These are phyloP conservation scores for Rhizopogon vinicolor DNA, from an alignment of 768 basidiomycete genomes.

Conservation along the genomic window DNA sequence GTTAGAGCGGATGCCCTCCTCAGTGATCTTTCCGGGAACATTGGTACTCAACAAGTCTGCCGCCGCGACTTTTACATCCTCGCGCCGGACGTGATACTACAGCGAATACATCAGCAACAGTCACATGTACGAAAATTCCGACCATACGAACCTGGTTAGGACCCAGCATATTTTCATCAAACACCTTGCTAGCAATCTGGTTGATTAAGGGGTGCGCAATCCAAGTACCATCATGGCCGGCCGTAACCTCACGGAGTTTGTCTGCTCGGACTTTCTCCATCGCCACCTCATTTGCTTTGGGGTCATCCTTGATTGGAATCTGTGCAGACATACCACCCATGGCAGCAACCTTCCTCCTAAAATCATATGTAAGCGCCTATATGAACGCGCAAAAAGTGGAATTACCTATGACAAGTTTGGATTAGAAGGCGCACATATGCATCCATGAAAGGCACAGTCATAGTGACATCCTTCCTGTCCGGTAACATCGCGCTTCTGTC, in stretches of 20 bases:
- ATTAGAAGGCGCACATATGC: constrained; percentile 94
- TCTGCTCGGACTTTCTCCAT: constrained; percentile 95
- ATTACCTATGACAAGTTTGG: constrained; percentile 93
- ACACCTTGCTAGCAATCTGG: constrained; percentile 83
- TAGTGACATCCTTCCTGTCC: constrained; percentile 94
- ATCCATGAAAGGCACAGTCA: constrained; percentile 98
- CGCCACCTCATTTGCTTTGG: constrained; percentile 87
- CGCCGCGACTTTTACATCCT: constrained; percentile 86
- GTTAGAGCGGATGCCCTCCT: constrained; percentile 83
- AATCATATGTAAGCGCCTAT: constrained; percentile 4
- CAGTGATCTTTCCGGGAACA: constrained; percentile 86
- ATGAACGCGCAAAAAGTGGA: not conserved
- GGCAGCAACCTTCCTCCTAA: constrained; percentile 93
- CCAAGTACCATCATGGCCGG: constrained; percentile 98
- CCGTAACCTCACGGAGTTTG: constrained; percentile 92
- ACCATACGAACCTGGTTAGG: constrained; percentile 75
- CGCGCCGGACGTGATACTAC: constrained; percentile 88
- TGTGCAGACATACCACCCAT: constrained; percentile 99
- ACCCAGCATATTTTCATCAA: constrained; percentile 93
- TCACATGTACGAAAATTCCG: not conserved
- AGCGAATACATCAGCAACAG: not conserved
- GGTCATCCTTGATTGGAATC: constrained; percentile 96
- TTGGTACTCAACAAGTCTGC: constrained; percentile 78
- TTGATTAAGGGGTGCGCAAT: constrained; percentile 98
- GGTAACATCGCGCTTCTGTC: constrained; percentile 87